phyloP scores from a whole-genome alignment of 345 rosid species.

The Gossypium herbaceum region DNA sequence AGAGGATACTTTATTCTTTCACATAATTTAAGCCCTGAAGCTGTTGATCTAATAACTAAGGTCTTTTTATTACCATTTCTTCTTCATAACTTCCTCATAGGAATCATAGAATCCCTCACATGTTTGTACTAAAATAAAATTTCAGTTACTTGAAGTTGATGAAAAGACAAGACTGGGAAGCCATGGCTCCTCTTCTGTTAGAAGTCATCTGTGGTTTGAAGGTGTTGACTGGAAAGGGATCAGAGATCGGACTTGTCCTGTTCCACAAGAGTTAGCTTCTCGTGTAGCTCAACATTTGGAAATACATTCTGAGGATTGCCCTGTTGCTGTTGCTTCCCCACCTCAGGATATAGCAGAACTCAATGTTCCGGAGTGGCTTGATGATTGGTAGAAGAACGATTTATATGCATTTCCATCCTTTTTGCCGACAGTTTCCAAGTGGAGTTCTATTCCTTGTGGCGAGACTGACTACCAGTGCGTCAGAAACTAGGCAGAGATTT shows the following conservation, averaged over 20 bases:
- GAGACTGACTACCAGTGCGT: background rate
- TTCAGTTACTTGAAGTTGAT: constrained; percentile 75
- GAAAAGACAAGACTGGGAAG: constrained; percentile 67
- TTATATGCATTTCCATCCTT: background rate
- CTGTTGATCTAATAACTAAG: constrained; percentile 73
- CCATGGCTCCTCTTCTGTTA: constrained; percentile 52
- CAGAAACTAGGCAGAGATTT: background rate
- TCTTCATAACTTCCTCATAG: background rate
- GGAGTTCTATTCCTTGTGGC: background rate
- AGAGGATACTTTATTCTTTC: constrained; percentile 69
- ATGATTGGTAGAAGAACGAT: constrained; percentile 59
- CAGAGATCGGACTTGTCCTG: constrained; percentile 41
- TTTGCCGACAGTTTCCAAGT: background rate
- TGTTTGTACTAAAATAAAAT: background rate
- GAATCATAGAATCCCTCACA: background rate
- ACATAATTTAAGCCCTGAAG: constrained; percentile 49
- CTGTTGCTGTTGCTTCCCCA: constrained; percentile 33
- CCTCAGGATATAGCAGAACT: constrained; percentile 41
- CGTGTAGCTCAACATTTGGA: constrained; percentile 51
- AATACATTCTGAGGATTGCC: constrained; percentile 33
- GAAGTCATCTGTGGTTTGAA: constrained; percentile 72
- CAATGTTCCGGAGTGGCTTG: constrained; percentile 65
- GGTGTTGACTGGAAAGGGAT: constrained; percentile 62
- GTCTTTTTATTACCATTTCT: constrained; percentile 27
- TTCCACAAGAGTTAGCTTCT: constrained; percentile 50